Conservation (phyloP, 371 early-diverging fungal species). For the Amoeboaphelidium protococcarum region DNA sequence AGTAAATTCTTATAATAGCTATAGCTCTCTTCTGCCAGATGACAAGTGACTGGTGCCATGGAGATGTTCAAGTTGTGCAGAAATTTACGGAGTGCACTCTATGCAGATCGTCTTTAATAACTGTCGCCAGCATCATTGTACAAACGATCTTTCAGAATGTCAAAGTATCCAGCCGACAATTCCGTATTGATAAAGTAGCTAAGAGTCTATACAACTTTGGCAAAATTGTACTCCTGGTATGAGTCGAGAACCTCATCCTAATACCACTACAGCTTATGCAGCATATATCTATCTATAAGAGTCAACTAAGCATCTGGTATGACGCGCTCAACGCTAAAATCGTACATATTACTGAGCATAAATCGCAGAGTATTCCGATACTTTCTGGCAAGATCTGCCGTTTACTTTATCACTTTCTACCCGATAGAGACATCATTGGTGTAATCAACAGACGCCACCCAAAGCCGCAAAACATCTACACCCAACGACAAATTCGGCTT, state of each 20-base stretch:
- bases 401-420: conserved; percentile 26
- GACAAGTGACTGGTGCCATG: neutral
- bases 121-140: conserved; percentile 26
- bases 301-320: conserved; percentile 1
- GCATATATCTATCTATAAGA: conserved; percentile 37
- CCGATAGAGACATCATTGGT: conserved; percentile 49
- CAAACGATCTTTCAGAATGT: conserved; percentile 50
- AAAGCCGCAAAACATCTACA: conserved; percentile 49
- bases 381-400: conserved; percentile 43
- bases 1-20: neutral
- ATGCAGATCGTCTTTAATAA: conserved; percentile 25
- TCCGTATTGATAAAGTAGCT: conserved; percentile 34
- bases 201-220: conserved; percentile 29
- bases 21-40: neutral
- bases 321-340: conserved; percentile 12
- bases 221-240: too few species aligned
- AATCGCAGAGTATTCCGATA: conserved; percentile 49
- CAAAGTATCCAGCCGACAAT: conserved; percentile 56
- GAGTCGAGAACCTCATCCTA: conserved; percentile 19
- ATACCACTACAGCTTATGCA: conserved; percentile 31
- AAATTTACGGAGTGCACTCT: conserved; percentile 22
- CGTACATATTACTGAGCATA: conserved; percentile 47
- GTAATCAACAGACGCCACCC: conserved; percentile 61
- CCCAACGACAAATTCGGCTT: conserved; percentile 51
- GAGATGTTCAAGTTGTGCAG: neutral